These are phyloP conservation scores for Neurospora tetraspora DNA, from an alignment of 495 filamentous ascomycete species.

Conservation along the genomic window DNA sequence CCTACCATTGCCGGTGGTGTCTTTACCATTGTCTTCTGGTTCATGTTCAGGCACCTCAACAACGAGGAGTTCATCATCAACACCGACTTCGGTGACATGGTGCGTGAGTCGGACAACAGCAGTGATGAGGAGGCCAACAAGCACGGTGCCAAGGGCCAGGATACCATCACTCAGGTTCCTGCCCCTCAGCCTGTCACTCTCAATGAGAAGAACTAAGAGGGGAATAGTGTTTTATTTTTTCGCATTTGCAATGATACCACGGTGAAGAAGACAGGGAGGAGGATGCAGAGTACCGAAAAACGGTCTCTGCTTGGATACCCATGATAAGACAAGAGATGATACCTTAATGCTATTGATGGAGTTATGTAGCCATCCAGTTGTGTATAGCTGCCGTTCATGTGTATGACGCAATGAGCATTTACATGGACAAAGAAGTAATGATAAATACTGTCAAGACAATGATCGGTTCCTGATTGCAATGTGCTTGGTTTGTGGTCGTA, in stretches of 20 bases:
- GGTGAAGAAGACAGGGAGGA: not conserved
- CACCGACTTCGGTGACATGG: constrained; percentile 26
- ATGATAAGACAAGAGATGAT: not conserved
- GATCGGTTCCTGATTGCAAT: not conserved
- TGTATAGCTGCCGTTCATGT: not conserved
- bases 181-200: not conserved
- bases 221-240: not conserved
- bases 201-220: not conserved
- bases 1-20: constrained; percentile 35
- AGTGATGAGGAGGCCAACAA: constrained; percentile 25
- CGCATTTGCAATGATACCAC: not conserved
- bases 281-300: not conserved
- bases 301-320: not conserved
- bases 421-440: not conserved
- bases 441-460: not conserved
- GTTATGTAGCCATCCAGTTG: not conserved
- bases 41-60: constrained; percentile 35
- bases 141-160: not conserved
- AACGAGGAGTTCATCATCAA: constrained; percentile 35
- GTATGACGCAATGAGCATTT: not conserved
- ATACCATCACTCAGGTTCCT: not conserved
- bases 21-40: constrained; percentile 35
- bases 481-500: not conserved
- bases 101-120: constrained; percentile 29
- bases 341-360: not conserved